Conservation (phyloP, 257 asterid genomes). For the Nicotiana tomentosiformis region DNA sequence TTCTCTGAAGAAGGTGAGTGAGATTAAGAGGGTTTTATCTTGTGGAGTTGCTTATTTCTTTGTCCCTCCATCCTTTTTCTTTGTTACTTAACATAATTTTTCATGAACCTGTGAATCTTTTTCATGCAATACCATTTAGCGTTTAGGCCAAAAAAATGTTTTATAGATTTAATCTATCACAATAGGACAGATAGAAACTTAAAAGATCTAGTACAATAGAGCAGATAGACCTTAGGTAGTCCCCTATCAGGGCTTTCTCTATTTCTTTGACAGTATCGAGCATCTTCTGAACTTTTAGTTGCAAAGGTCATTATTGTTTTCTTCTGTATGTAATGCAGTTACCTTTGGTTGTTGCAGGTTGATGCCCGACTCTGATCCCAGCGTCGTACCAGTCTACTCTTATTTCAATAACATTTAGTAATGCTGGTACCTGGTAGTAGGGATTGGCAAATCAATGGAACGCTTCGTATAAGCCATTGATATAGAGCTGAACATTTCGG, state of each 20-base stretch:
- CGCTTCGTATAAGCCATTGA: background rate
- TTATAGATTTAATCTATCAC: background rate
- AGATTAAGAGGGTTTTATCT: background rate
- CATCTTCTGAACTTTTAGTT: background rate
- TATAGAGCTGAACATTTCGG: background rate
- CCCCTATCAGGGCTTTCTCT: background rate
- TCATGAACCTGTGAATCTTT: background rate
- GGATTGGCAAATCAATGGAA: background rate
- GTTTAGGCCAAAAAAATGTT: background rate
- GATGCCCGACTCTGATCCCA: conserved; percentile 3
- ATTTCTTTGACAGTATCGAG: background rate
- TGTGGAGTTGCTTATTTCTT: background rate
- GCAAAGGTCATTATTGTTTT: background rate
- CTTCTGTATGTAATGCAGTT: background rate
- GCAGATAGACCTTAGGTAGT: background rate
- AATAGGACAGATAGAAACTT: background rate
- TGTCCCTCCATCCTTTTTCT: background rate
- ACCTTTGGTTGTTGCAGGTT: conserved; percentile 20
- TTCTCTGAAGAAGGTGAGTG: conserved; percentile 43
- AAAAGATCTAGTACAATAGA: background rate
- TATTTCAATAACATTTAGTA: background rate
- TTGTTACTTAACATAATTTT: background rate
- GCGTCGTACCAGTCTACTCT: conserved; percentile 2
- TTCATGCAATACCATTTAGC: background rate
- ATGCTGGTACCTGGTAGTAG: conserved; percentile 7